A percentile compares a stretch with the other conserved stretches of the same genome.
Evolutionary conservation across 108 stramenopile genomes (phyloP).

Genomic region (Cyclotella sp.): DNA sequence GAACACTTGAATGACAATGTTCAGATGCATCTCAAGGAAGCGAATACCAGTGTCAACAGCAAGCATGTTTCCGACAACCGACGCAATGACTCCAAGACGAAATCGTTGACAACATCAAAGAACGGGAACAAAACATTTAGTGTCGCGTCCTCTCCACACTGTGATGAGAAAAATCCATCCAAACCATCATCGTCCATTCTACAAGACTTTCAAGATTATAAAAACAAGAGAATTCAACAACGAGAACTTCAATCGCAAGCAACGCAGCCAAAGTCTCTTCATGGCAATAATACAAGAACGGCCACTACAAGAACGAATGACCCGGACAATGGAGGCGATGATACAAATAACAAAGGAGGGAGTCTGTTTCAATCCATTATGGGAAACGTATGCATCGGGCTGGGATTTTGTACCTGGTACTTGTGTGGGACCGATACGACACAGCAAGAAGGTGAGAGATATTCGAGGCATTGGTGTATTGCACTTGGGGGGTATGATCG

Average conservation of each 20-base stretch:
- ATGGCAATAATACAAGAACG: not conserved
- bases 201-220: not conserved
- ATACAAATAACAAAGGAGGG: constrained; percentile 1
- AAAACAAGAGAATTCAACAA: not conserved
- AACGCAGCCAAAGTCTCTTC: not conserved
- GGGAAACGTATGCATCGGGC: not conserved
- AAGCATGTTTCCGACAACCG: not conserved
- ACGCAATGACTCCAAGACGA: too few relatives aligned
- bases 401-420: constrained; percentile 44
- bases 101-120: not conserved
- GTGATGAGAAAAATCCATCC: too few relatives aligned
- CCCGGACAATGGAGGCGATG: not conserved
- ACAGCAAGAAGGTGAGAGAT: constrained; percentile 4
- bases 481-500: not conserved
- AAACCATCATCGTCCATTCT: too few relatives aligned
- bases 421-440: constrained; percentile 40
- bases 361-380: not conserved
- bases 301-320: not conserved
- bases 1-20: constrained; percentile 10
- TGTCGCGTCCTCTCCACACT: too few relatives aligned
- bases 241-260: not conserved
- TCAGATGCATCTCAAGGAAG: not conserved
- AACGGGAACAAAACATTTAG: not conserved
- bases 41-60: not conserved
- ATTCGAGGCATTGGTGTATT: not conserved